Conservation (phyloP, 2,329 filamentous ascomycete species). For the Penicillium hordei region DNA sequence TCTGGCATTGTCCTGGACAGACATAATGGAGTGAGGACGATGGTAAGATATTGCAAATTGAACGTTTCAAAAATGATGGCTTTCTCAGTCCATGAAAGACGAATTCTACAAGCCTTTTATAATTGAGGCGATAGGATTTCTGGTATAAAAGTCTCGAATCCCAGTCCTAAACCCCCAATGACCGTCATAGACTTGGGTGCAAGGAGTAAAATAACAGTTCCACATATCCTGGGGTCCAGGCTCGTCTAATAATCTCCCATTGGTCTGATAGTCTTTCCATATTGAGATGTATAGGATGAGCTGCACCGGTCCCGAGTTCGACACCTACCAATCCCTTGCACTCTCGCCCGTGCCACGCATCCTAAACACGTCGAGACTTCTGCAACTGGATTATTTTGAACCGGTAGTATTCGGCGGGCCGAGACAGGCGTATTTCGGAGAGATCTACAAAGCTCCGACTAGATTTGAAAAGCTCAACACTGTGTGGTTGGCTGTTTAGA, state of each 20-base stretch:
- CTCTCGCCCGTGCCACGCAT: too few relatives aligned
- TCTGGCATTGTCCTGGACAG: conserved; percentile 5
- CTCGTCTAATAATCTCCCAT: background rate
- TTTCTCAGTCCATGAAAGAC: background rate
- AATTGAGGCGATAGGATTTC: background rate
- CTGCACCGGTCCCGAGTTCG: background rate
- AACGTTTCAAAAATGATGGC: background rate
- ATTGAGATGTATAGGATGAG: background rate
- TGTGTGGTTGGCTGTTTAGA: background rate
- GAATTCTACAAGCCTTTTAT: background rate
- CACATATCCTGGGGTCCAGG: background rate
- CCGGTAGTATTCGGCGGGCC: too few relatives aligned
- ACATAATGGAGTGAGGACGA: background rate
- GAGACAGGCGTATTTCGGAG: background rate
- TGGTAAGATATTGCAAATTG: background rate
- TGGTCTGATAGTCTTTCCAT: background rate
- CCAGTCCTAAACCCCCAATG: background rate
- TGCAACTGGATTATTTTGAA: too few relatives aligned
- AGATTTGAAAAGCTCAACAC: background rate
- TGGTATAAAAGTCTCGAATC: background rate
- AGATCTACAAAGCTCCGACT: background rate
- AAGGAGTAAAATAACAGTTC: background rate
- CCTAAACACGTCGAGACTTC: too few relatives aligned
- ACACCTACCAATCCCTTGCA: background rate
- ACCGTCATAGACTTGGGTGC: background rate